These are phyloP conservation scores for Cryptococcus neoformans DNA, from an alignment of 1,284 basidiomycete species.

Conservation along the genomic window DNA sequence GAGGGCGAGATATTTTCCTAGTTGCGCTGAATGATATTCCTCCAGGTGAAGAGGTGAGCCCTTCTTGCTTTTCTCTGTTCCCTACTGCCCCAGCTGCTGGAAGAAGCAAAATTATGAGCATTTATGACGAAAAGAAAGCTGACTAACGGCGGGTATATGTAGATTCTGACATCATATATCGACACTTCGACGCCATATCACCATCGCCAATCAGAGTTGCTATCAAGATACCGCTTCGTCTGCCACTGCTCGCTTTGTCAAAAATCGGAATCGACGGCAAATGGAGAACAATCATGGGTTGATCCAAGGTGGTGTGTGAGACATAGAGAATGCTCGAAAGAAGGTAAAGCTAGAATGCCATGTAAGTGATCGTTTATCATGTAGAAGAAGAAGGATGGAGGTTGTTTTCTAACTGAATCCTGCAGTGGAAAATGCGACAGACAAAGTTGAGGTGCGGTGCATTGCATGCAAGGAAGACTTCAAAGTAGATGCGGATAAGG, in stretches of 20 bases:
- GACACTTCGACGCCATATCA: constrained; percentile 69
- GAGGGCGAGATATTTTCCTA: constrained; percentile 59
- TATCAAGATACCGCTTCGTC: constrained; percentile 73
- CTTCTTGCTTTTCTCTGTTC: background rate
- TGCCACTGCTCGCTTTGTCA: constrained; percentile 68
- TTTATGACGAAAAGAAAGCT: too few species aligned
- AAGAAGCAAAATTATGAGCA: background rate
- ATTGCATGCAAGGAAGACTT: constrained; percentile 61
- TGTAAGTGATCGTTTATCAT: constrained; percentile 17
- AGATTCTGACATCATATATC: constrained; percentile 71
- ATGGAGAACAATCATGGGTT: constrained; percentile 29
- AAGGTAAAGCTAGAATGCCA: constrained; percentile 23
- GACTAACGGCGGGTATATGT: background rate
- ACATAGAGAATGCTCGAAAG: constrained; percentile 24
- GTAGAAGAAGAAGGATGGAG: background rate
- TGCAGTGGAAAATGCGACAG: constrained; percentile 31
- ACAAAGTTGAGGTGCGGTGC: constrained; percentile 59
- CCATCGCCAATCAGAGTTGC: constrained; percentile 60
- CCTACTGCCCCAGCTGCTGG: too few species aligned
- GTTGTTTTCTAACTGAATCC: constrained; percentile 50
- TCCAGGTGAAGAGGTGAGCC: constrained; percentile 65
- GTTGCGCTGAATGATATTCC: constrained; percentile 64
- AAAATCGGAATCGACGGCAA: constrained; percentile 13
- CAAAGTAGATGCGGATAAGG: constrained; percentile 51
- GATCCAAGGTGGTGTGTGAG: constrained; percentile 64